A percentile compares a stretch with the other conserved stretches of the same genome.
These are phyloP conservation scores for Cicer arietinum DNA, from an alignment of 306 rosid species.

Conservation along the genomic window DNA sequence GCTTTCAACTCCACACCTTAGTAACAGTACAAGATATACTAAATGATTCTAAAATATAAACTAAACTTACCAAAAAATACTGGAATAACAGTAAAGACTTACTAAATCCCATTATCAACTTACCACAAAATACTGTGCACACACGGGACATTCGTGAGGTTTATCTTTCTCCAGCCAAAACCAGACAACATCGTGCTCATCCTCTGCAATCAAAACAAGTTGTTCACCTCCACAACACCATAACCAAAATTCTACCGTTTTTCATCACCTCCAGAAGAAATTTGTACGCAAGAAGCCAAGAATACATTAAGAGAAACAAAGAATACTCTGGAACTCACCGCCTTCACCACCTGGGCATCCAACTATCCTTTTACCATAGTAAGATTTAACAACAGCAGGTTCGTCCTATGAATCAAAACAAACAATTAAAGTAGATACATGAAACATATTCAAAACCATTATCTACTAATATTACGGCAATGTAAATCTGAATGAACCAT, in stretches of 20 bases:
- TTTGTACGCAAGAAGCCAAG: conserved; percentile 5
- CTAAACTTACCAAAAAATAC: conserved; percentile 59
- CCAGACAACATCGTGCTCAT: conserved; percentile 98
- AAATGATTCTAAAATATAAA: conserved; percentile 30
- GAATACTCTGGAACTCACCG: conserved; percentile 60
- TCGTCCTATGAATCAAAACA: conserved; percentile 62
- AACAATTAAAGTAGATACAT: conserved; percentile 14
- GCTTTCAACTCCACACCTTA: neutral
- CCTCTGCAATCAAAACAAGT: conserved; percentile 66
- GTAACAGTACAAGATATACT: neutral
- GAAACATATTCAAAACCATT: conserved; percentile 13
- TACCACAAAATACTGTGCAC: conserved; percentile 89
- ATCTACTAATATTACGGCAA: conserved; percentile 4
- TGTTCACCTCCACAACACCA: conserved; percentile 30
- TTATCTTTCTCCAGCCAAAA: conserved; percentile 95
- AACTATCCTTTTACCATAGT: conserved; percentile 79
- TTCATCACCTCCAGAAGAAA: conserved; percentile 27
- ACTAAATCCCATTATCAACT: conserved; percentile 44
- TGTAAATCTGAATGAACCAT: conserved; percentile 22
- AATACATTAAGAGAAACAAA: conserved; percentile 24
- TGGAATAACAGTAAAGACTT: conserved; percentile 30
- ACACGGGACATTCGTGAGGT: conserved; percentile 92
- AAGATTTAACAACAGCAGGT: conserved; percentile 87
- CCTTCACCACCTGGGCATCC: conserved; percentile 99
- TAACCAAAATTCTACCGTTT: conserved; percentile 31